phyloP scores from a whole-genome alignment of 164 flowering plant genomes.

The Umbellularia californica region DNA sequence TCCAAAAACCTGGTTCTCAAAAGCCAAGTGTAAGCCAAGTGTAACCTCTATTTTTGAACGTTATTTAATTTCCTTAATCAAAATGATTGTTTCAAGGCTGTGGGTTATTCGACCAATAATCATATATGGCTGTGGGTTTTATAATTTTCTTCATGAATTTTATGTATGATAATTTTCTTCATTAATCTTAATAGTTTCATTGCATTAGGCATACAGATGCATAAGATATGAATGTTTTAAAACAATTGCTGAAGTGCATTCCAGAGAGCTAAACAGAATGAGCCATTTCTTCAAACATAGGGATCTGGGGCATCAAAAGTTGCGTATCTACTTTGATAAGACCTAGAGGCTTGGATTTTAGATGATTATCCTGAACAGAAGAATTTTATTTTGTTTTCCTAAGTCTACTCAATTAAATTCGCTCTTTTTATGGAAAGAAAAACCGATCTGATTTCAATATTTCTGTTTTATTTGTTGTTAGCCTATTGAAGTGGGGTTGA shows the following conservation, averaged over 20 bases:
- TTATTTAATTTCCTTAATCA: neutral
- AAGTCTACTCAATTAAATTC: neutral
- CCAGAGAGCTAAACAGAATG: neutral
- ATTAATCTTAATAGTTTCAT: no score
- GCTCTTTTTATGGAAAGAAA: neutral
- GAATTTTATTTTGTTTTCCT: neutral
- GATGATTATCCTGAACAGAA: no score
- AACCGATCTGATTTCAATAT: neutral
- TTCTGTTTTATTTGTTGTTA: slow-evolving; percentile 15
- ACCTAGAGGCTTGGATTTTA: no score
- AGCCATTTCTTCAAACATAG: neutral
- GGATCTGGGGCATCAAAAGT: no score
- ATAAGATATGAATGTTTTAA: no score
- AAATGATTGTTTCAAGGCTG: no score
- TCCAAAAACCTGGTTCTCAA: neutral
- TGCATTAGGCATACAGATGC: no score
- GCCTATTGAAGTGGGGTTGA: slow-evolving; percentile 43
- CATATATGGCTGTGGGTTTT: no score
- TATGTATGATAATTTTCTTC: neutral
- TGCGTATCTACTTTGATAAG: no score
- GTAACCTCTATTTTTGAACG: neutral
- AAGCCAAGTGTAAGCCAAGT: no score
- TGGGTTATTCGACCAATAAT: no score
- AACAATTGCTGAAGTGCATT: neutral
- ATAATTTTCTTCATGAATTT: no score